These are phyloP conservation scores for Pestalotiopsis sp. DNA, from an alignment of 2,329 filamentous ascomycete genomes.

Conservation along the genomic window DNA sequence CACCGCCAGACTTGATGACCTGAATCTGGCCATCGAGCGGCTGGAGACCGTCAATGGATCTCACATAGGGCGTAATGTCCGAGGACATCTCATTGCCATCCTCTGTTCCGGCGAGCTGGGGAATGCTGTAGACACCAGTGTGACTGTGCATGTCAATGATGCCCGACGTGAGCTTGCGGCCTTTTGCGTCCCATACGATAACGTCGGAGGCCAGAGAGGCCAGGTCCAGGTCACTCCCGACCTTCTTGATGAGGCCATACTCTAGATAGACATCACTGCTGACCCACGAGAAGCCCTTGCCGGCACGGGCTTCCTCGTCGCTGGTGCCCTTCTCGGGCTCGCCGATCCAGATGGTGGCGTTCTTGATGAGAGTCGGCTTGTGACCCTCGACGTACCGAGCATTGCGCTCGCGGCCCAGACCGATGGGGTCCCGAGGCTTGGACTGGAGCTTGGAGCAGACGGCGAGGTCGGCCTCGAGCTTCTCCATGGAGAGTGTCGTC, in stretches of 20 bases:
- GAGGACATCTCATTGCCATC: constrained; percentile 66
- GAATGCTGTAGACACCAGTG: constrained; percentile 61
- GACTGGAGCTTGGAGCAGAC: constrained; percentile 57
- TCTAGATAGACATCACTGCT: constrained; percentile 62
- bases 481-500: constrained; percentile 48
- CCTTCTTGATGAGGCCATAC: constrained; percentile 60
- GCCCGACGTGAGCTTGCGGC: constrained; percentile 64
- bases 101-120: constrained; percentile 51
- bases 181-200: constrained; percentile 57
- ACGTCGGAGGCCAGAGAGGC: constrained; percentile 46
- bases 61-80: constrained; percentile 69
- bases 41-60: constrained; percentile 66
- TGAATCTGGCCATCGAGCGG: constrained; percentile 66
- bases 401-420: constrained; percentile 58
- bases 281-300: constrained; percentile 63
- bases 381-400: constrained; percentile 61
- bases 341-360: constrained; percentile 68
- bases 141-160: constrained; percentile 76
- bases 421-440: constrained; percentile 57
- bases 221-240: constrained; percentile 36
- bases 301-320: constrained; percentile 54
- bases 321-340: constrained; percentile 57
- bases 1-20: constrained; percentile 73
- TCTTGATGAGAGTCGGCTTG: constrained; percentile 63
- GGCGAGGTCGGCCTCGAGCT: constrained; percentile 54